Base-by-base conservation (phyloP, 495 filamentous ascomycete species). In the Lepidopterella palustris region DNA sequence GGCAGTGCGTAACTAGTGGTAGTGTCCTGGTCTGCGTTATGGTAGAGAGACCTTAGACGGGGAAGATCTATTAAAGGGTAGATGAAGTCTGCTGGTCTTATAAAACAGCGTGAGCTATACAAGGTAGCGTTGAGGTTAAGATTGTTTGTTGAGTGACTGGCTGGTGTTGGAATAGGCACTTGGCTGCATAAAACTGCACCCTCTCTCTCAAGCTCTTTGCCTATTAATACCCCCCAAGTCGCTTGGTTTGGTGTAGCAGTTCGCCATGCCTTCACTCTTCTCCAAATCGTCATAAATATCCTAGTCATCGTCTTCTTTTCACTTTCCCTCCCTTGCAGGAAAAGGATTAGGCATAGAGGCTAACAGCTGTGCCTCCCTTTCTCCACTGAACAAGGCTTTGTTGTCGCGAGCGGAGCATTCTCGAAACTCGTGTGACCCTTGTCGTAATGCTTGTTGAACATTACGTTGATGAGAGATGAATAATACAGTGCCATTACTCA, bases 401-500 rank as follows among this genome's bases (percentile, higher is more conserved):
- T 39, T 39, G 32, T 39, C 32, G 6, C 32, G 32, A 54, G 51
- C 51, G 51, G 51, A 54, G 26, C 51, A 54, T 11, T 26, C 51
- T 32, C 51, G 51, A 1, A 2, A 26, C 28, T 54, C 20, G 31
- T 54, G 27, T 27, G 51, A 0, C 27, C 51, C 53, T 4, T 56
- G 10, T 29, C 53, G 26, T 32, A 56, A 32, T 2, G 26, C 53
- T 56, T 56, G 27, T 40, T 29, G 53, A 40, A 56, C 24, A 8
- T 40, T 8, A 21, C 26, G 1, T 40, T 56, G 53, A 56, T 45
- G 53, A 40, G 0, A 15, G 11, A 56, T 45, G 27, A 45, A 56
- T 3, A 15, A 10, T 35, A 45, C 53, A 45, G 27, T 35, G 13
- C 58, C 60, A 20, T 20, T 54, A 10, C 23, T 35, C 60, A 63